phyloP scores from a whole-genome alignment of 1,284 basidiomycete species.

The Xerocomus amazonicus region DNA sequence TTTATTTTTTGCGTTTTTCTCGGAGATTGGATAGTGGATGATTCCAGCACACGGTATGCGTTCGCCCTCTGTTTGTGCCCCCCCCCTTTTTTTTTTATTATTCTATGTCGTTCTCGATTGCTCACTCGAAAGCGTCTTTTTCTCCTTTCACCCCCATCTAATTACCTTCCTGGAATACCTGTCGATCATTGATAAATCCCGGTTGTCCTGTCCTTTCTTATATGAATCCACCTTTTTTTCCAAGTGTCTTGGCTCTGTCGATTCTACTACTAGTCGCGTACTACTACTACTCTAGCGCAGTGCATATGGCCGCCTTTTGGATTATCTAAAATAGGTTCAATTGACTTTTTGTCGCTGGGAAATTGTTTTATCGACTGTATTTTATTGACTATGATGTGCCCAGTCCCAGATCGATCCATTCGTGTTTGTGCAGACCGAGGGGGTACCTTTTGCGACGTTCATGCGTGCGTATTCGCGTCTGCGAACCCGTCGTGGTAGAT shows the following conservation, averaged over 20 bases:
- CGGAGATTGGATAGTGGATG: conserved; percentile 13
- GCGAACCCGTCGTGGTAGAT: too few species aligned
- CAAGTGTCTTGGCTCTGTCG: background rate
- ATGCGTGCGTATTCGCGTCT: too few species aligned
- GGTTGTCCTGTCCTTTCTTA: conserved; percentile 18
- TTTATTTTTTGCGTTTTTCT: conserved; percentile 3
- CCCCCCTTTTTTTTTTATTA: background rate
- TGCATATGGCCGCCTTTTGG: conserved; percentile 19
- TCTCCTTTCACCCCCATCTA: conserved; percentile 15
- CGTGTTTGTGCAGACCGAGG: conserved; percentile 57
- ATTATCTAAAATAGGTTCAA: conserved; percentile 17
- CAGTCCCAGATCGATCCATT: conserved; percentile 52
- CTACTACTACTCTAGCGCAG: conserved; percentile 16
- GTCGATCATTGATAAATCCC: conserved; percentile 25
- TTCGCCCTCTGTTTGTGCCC: conserved; percentile 5
- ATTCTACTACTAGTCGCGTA: conserved; percentile 1
- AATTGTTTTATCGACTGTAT: too few species aligned
- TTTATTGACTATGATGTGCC: too few species aligned
- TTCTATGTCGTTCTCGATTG: background rate
- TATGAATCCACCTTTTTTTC: background rate
- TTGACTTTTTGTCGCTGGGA: conserved; percentile 8
- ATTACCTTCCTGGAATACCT: conserved; percentile 21
- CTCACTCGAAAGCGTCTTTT: background rate
- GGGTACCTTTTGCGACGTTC: conserved; percentile 80
- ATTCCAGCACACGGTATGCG: conserved; percentile 3